Evolutionary conservation across 2,329 filamentous ascomycete species (phyloP), one percentile per base, ranked within the genome.

Genomic region (Nemania sp.): DNA sequence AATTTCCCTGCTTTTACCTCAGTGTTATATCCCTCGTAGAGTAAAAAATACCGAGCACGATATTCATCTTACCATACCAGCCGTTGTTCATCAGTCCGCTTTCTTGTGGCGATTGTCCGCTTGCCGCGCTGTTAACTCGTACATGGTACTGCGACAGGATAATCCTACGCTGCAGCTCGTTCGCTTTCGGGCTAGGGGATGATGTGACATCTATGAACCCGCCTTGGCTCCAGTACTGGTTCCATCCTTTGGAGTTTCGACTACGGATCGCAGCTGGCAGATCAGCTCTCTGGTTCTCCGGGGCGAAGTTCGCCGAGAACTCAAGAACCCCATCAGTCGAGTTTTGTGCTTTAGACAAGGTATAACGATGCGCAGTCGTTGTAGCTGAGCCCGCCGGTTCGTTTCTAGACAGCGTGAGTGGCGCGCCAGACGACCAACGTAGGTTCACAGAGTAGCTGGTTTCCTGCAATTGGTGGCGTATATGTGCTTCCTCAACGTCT

Each of bases 41-140:
- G 11, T 38, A 15, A 2, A 22, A 11, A 13, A 27, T 45, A 45
- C 8, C 1, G 29, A 45, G 24, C 15, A 2, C 13, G 32, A 26
- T n/a, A 7, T 20, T 2, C 5, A 20, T 75, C 66, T 79, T 72
- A 70, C 81, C 81, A 49, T 83, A 83, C 82, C 82, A 84, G 1
- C 82, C 82, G 43, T 83, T 83, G 43, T 83, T 84, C 73, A 83
- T 80, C 1, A 83, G 68, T 0, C 82, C 82, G 20, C 80, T 82
- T 73, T 84, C 82, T 68, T 84, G 82, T 0, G 82, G 81, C 0
- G 80, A 78, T 18, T 80, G 74, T 0, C 79, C 79, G 0, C 67
- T 72, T 0, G 78, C 76, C 3, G 82, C 82, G 8, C 78, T 79
- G 43, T 84, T 84, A 2, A 84, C 80, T 0, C 81, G 79, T 1